Base-by-base conservation (phyloP, 352 stramenopile species). In the Globisporangium canariense region DNA sequence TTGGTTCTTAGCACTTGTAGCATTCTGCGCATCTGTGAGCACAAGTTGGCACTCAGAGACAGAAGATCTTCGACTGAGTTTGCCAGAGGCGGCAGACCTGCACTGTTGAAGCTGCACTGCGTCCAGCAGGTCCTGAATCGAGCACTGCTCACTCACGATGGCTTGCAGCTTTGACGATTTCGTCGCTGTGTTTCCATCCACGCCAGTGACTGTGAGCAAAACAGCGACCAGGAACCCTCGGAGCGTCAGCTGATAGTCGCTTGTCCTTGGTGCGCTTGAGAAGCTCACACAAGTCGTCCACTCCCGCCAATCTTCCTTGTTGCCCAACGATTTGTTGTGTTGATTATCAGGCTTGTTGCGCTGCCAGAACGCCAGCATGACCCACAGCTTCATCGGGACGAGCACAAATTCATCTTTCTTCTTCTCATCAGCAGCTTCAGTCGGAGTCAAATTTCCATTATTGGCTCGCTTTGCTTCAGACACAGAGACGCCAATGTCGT, bases 321-420 rank as follows among this genome's bases (percentile, higher is more conserved):
- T 18, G 18, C 8, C 14, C 14, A 16, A 18, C 16, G n/a, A 43
- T 38, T 10, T 58, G 3, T 2, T 2, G 18, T 11, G 2, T 11
- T 45, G 13, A 0, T 8, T 8, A 25, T 20, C 6, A n/a, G 30
- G 18, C 28, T 52, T 41, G 1, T 11, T 5, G 36, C 45, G 55
- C 38, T 68, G 55, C 65, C 65, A 71, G 40, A 72, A 75, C 7
- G 55, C 45, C 7, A 75, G 32, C 22, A 50, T 58, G 11, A 66
- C 7, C 68, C 68, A 75, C 6, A 72, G 10, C 3, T n/a, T 45
- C 2, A 69, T 45, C 30, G 68, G 68, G 11, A 72, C 45, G 9
- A 71, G 54, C 8, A 69, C 65, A 11, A 63, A 18, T 0, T 58
- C 56, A n/a, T 58, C 60, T n/a, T 43, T 53, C 9, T 9, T 28